Percentiles rank a stretch among this genome's conserved stretches.
These are phyloP conservation scores for Metschnikowia aberdeeniae DNA, from an alignment of 805 yeast species.

Conservation along the genomic window DNA sequence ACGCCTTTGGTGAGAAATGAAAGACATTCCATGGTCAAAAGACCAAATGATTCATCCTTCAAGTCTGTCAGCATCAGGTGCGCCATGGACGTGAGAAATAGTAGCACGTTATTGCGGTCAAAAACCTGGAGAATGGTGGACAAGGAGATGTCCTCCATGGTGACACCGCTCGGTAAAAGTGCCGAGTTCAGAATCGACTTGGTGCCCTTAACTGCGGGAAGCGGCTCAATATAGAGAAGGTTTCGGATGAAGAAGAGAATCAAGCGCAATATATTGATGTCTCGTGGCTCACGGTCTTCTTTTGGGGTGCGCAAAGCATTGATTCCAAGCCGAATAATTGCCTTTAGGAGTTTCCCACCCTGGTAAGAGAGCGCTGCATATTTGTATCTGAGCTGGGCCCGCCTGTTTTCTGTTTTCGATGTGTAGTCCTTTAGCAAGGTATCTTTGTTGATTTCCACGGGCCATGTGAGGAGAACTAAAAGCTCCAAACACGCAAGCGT, in stretches of 20 bases:
- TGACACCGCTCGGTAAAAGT: constrained; percentile 54
- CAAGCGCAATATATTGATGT: constrained; percentile 66
- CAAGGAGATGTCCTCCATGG: constrained; percentile 63
- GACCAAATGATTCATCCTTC: constrained; percentile 56
- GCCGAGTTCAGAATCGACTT: constrained; percentile 32
- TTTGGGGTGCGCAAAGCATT: constrained; percentile 52
- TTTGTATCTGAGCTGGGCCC: constrained; percentile 63
- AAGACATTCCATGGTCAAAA: constrained; percentile 64
- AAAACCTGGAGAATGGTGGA: constrained; percentile 55
- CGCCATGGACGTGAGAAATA: constrained; percentile 65
- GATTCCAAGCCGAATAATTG: constrained; percentile 64
- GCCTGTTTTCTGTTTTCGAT: constrained; percentile 50
- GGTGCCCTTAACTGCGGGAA: constrained; percentile 47
- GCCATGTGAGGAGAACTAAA: constrained; percentile 83
- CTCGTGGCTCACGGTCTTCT: constrained; percentile 61
- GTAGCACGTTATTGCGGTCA: constrained; percentile 67
- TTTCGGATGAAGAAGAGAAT: constrained; percentile 75
- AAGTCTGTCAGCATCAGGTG: constrained; percentile 63
- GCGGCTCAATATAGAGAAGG: constrained; percentile 72
- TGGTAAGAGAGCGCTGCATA: constrained; percentile 55
- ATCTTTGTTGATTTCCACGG: constrained; percentile 61
- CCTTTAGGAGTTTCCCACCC: constrained; percentile 60
- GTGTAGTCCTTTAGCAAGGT: constrained; percentile 42
- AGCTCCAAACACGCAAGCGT: constrained; percentile 74
- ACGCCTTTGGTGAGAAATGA: constrained; percentile 60